Percentiles rank a stretch among this genome's conserved stretches.
Evolutionary conservation across 164 flowering plant genomes (phyloP).

Genomic region (Protea cynaroides): DNA sequence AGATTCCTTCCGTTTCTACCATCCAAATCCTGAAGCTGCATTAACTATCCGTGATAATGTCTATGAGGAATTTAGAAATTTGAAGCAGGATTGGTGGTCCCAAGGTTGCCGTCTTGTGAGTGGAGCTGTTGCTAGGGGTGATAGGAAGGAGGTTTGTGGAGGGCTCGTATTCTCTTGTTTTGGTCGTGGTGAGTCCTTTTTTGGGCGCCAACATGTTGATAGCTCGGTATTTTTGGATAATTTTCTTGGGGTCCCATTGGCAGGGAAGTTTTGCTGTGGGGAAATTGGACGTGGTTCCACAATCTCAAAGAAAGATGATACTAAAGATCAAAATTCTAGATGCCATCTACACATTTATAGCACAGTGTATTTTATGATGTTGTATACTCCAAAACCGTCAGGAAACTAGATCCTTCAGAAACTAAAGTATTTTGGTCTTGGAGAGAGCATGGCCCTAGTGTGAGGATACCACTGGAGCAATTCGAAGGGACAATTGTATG

Average conservation of each 20-base stretch:
- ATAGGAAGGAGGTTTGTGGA: slow-evolving; percentile 40
- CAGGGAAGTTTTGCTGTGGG: slow-evolving; percentile 59
- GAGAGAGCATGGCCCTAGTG: too few species aligned
- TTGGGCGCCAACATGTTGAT: slow-evolving; percentile 41
- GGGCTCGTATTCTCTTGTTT: slow-evolving; percentile 60
- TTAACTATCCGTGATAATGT: slow-evolving; percentile 24
- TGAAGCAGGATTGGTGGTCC: slow-evolving; percentile 22
- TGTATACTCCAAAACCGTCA: slow-evolving; percentile 24
- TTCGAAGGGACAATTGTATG: too few species aligned
- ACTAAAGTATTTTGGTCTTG: too few species aligned
- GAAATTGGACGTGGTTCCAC: slow-evolving; percentile 52
- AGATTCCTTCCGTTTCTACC: slow-evolving; percentile 56
- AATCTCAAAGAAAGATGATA: slow-evolving; percentile 5
- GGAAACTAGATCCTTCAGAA: not conserved
- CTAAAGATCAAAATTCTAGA: slow-evolving; percentile 11
- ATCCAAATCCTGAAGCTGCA: slow-evolving; percentile 41
- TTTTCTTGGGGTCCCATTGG: slow-evolving; percentile 51
- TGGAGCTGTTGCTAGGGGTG: slow-evolving; percentile 3
- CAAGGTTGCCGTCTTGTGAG: not conserved
- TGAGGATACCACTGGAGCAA: too few species aligned
- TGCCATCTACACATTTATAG: slow-evolving; percentile 43
- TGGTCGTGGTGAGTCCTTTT: slow-evolving; percentile 66
- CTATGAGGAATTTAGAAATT: slow-evolving; percentile 25
- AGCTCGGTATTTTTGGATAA: slow-evolving; percentile 52
- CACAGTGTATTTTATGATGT: slow-evolving; percentile 45